Evolutionary conservation across 2,329 filamentous ascomycete species (phyloP).

Genomic region (Alternaria consortialis): DNA sequence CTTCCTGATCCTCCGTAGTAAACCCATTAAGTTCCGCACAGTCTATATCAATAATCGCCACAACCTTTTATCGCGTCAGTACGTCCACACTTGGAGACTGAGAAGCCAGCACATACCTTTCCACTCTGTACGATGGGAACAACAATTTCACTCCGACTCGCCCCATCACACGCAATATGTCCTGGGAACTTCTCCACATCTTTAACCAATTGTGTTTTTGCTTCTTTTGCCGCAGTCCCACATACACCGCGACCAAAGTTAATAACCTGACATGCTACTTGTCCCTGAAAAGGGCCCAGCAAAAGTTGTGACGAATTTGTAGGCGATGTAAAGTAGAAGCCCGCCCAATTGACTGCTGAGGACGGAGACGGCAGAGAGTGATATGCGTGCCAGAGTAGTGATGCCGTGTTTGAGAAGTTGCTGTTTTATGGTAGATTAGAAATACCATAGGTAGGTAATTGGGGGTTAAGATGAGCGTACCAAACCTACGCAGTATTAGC

Average conservation of each 20-base stretch:
- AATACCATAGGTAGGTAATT: not conserved
- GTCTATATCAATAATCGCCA: slow-evolving; percentile 83
- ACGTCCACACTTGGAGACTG: slow-evolving; percentile 9
- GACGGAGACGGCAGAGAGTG: slow-evolving; percentile 74
- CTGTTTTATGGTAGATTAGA: slow-evolving; percentile 13
- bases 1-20: slow-evolving; percentile 70
- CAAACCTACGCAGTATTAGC: slow-evolving; percentile 10
- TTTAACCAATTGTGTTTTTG: slow-evolving; percentile 68
- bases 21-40: slow-evolving; percentile 74
- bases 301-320: slow-evolving; percentile 66
- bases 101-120: slow-evolving; percentile 51
- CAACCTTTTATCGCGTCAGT: slow-evolving; percentile 55
- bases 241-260: slow-evolving; percentile 78
- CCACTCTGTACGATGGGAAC: slow-evolving; percentile 71
- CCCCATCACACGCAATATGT: slow-evolving; percentile 83
- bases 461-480: slow-evolving; percentile 3
- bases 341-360: slow-evolving; percentile 79
- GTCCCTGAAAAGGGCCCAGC: slow-evolving; percentile 79
- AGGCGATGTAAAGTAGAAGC: slow-evolving; percentile 59
- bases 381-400: slow-evolving; percentile 81
- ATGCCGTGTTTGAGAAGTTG: slow-evolving; percentile 78
- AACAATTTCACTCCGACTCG: slow-evolving; percentile 81
- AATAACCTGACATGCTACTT: slow-evolving; percentile 81
- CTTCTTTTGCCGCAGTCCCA: slow-evolving; percentile 70
- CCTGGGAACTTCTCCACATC: slow-evolving; percentile 80